These are phyloP conservation scores for Calonectria henricotiae DNA, from an alignment of 2,329 filamentous ascomycete genomes.

Conservation along the genomic window DNA sequence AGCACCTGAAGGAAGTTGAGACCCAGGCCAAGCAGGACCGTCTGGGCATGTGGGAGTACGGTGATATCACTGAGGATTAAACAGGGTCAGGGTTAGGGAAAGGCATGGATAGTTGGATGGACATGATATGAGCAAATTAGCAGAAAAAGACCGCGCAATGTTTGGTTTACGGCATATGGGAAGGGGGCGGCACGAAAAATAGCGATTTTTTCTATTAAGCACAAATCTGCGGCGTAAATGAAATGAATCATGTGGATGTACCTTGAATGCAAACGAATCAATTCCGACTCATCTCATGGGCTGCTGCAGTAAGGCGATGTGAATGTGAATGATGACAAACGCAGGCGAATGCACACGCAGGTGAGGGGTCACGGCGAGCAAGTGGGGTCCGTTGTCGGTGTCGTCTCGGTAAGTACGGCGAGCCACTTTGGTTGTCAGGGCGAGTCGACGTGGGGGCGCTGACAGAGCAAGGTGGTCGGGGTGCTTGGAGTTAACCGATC, in stretches of 20 bases:
- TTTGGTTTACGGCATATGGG: conserved; percentile 36
- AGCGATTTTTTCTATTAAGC: conserved; percentile 34
- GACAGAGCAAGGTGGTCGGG: conserved; percentile 8
- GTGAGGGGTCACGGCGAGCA: conserved; percentile 25
- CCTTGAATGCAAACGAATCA: conserved; percentile 13
- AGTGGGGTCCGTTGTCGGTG: conserved; percentile 34
- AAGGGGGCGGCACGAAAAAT: conserved; percentile 37
- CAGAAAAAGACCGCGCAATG: conserved; percentile 30
- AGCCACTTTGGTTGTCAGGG: conserved; percentile 15
- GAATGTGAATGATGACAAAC: neutral
- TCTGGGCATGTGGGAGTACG: conserved; percentile 98
- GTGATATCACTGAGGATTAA: conserved; percentile 93
- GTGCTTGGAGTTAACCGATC: conserved; percentile 9
- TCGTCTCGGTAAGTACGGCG: conserved; percentile 33
- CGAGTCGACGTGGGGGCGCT: conserved; percentile 17
- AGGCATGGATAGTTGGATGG: conserved; percentile 26
- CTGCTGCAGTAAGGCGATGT: neutral
- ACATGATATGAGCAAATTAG: conserved; percentile 39
- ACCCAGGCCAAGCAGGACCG: conserved; percentile 84
- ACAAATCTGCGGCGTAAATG: conserved; percentile 23
- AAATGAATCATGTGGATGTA: conserved; percentile 29
- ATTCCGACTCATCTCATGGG: neutral
- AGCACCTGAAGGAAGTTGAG: conserved; percentile 82
- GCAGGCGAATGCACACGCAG: neutral
- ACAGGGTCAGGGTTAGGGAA: conserved; percentile 8